Evolutionary conservation across 306 rosid species (phyloP), one percentile per base, ranked within the genome.

Genomic region (Mimosa pudica): DNA sequence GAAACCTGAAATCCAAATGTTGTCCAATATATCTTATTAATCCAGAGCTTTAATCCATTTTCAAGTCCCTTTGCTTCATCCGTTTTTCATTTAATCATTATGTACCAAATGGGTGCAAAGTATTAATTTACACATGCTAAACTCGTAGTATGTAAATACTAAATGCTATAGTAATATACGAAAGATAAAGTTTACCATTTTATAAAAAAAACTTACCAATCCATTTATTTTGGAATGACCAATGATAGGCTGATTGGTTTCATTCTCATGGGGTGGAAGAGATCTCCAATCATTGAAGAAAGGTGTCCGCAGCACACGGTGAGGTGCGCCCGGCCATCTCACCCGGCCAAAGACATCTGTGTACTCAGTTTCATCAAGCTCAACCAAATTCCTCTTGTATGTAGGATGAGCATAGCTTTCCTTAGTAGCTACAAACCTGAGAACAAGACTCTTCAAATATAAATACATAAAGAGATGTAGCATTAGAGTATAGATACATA

Each of bases 371-470:
- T 87, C 83, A 9, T 88, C 88, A 51, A 82, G 30, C 70, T 94
- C 97, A 38, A 94, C 63, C 78, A 94, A 69, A 86, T 87, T 88
- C 81, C 86, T 88, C 87, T 94, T 94, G 90, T 88, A 94, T 38
- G 83, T 44, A 7, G 97, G 93, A 79, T 94, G 94, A 67, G 97
- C 98, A 82, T 82, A 3, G 89, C 98, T 92, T 87, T 94, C 98
- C 68, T 81, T 75, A 4, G 97, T 90, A 51, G 97, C 98, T n/a
- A 92, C 62, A 79, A 94, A 94, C 85, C 98, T 94, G 84, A 69
- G 87, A 70, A 82, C 20, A 71, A 11, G 12, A 70, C 11, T 70
- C 66, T 61, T 20, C 33, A 70, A 12, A 42, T 33, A 24, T 20
- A 7, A 4, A 70, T 16, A 69, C 73, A 69, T 5, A 2, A 8